These are phyloP conservation scores for Scheffersomyces lignicola DNA, from an alignment of 1,139 yeast genomes.

Conservation along the genomic window DNA sequence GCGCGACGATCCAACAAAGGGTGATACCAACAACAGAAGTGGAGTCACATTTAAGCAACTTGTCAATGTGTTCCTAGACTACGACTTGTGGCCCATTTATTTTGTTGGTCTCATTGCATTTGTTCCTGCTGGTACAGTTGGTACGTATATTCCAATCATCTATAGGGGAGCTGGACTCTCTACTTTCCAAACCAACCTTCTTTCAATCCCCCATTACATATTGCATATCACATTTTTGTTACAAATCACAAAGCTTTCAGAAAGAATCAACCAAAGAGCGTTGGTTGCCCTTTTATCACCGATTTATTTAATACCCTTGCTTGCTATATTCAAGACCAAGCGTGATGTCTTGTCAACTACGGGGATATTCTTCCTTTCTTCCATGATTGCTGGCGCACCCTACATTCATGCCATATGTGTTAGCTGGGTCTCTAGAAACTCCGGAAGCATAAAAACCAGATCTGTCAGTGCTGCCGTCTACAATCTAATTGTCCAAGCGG, in stretches of 20 bases:
- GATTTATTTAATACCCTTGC: constrained; percentile 31
- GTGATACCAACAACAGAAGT: constrained; percentile 5
- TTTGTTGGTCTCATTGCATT: constrained; percentile 44
- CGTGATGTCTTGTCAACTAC: constrained; percentile 41
- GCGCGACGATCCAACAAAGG: constrained; percentile 54
- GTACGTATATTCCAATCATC: constrained; percentile 2
- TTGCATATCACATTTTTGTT: constrained; percentile 40
- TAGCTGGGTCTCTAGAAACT: constrained; percentile 60
- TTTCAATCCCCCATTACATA: constrained; percentile 48
- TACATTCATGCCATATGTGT: constrained; percentile 56
- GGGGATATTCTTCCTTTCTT: constrained; percentile 23
- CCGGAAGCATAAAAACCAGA: constrained; percentile 59
- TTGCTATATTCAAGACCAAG: constrained; percentile 39
- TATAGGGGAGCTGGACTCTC: constrained; percentile 48
- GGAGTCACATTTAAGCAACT: constrained; percentile 3
- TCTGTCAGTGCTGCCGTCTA: constrained; percentile 61
- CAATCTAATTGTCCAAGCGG: constrained; percentile 59
- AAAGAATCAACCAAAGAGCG: constrained; percentile 32
- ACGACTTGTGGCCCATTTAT: constrained; percentile 60
- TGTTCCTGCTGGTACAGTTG: constrained; percentile 13
- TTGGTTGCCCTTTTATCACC: constrained; percentile 31
- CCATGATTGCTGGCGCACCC: constrained; percentile 47
- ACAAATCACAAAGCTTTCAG: constrained; percentile 36
- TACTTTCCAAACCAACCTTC: constrained; percentile 51
- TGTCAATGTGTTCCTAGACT: constrained; percentile 42